Evolutionary conservation across 257 asterid species (phyloP), one percentile per base, ranked within the genome.

Genomic region (Leptodermis oblonga): DNA sequence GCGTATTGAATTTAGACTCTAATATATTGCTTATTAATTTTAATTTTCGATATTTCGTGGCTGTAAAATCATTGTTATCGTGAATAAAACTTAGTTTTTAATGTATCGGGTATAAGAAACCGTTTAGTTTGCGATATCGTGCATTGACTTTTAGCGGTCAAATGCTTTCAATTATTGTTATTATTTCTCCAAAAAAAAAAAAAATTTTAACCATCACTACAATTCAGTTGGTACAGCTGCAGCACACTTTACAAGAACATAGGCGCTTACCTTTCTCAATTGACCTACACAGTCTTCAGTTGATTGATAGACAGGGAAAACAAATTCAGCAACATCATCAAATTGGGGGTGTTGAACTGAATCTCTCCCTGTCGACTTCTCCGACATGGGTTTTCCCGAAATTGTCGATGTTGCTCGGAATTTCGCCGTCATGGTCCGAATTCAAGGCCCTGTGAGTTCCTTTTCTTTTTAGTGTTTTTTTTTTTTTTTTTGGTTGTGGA

Each of bases 381-480:
- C 31, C 80, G 74, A 58, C 53, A 92, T 87, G 97, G 91, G 94
- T 73, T 82, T 90, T 49, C 90, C 90, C 25, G 96, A 86, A 75
- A 87, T 86, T 70, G 96, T 87, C 63, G 96, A 86, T 76, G 77
- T 80, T 70, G 97, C 96, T 45, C 91, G 97, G 74, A 85, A 81
- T 63, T 90, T 88, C 68, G 82, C 97, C 51, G 95, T 91, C 33
- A 90, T 93, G 99, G 91, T 93, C 86, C 79, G 96, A 84, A 88
- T 89, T 80, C 96, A 90, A 85, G 99, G 99, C 83, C 96, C 97
- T 15, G 99, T 93, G 68, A 87, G 96, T 79, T 74, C 34, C 60
- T 33, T 56, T 53, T 70, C 41, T 28, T 15, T 4, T 13, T 33
- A 4, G 20, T 13, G 33, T 52, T 4, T 23, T 18, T 54, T n/a